A percentile compares a stretch with the other conserved stretches of the same genome.
phyloP scores from a whole-genome alignment of 1,139 yeast genomes.

The Diutina pseudorugosa region DNA sequence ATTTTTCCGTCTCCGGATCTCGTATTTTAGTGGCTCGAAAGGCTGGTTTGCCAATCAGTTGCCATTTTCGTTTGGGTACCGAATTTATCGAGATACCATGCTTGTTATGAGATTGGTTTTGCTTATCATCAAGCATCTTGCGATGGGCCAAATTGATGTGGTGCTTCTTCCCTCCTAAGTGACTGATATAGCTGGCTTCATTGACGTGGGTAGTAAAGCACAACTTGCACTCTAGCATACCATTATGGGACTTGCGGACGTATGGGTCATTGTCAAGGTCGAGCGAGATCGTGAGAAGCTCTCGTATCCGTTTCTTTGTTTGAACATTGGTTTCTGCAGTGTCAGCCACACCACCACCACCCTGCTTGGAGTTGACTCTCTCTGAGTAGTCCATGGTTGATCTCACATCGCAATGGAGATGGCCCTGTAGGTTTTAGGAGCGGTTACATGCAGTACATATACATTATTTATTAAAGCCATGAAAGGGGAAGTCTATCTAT shows the following conservation, averaged over 20 bases:
- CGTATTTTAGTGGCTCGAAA: constrained; percentile 56
- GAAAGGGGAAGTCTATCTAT: not conserved
- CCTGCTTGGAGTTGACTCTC: constrained; percentile 32
- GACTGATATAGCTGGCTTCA: constrained; percentile 69
- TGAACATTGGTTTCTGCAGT: constrained; percentile 54
- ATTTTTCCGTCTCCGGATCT: constrained; percentile 41
- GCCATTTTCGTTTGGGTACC: constrained; percentile 33
- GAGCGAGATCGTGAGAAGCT: constrained; percentile 46
- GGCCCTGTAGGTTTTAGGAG: not conserved
- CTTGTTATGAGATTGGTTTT: constrained; percentile 4
- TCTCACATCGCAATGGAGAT: not conserved
- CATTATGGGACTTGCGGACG: constrained; percentile 61
- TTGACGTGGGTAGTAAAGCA: constrained; percentile 67
- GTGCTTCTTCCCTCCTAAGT: constrained; percentile 71
- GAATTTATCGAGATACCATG: constrained; percentile 10
- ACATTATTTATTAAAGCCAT: not conserved
- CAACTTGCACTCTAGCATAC: constrained; percentile 61
- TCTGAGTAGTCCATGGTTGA: constrained; percentile 31
- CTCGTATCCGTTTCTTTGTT: constrained; percentile 49
- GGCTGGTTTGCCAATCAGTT: constrained; percentile 62
- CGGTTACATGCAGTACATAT: not conserved
- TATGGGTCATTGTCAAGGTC: constrained; percentile 70
- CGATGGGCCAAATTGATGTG: constrained; percentile 55
- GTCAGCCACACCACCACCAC: constrained; percentile 68
- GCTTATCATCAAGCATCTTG: constrained; percentile 29